Evolutionary conservation across 129 eudicot species (phyloP), one percentile per base, ranked within the genome.

Genomic region (Escallonia herrerae): DNA sequence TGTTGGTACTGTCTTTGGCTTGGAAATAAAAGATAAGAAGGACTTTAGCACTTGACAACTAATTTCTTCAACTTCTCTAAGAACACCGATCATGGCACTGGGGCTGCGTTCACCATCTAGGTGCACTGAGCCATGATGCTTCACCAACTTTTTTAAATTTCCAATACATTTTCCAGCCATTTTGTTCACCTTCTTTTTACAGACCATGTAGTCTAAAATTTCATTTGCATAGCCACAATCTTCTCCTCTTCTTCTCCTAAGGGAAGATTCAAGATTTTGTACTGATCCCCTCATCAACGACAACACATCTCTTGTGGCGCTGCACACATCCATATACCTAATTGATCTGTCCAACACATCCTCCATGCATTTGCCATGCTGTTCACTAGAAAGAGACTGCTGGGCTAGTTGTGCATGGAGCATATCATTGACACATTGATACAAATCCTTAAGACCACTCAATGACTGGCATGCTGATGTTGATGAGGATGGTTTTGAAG

Each of bases 321-420:
- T 40, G 33, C 83, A 78, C 7, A 62, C 7, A 49, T 72, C 78
- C 43, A 77, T 61, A 33, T 67, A 39, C 47, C 58, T 56, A 8
- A 77, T 38, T 12, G 77, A 72, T 47, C 65, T 50, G 1, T 69
- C 71, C 48, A 68, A 42, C 8, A 67, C 61, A 15, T 60, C 61
- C 66, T 77, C 74, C 7, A 33, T 40, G 13, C 62, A 38, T 48
- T 5, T 22, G 13, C 15, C 15, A 12, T 50, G 7, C 45, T 12
- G 50, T 8, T 55, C 54, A 5, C 41, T 5, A 12, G 39, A 48
- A 33, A 49, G 63, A 1, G 40, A 38, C n/a, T 60, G 67, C 57
- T 67, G 66, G n/a, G 40, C 8, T 3, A 7, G 14, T 46, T 71
- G 74, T 22, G 68, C 15, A 5, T 40, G 75, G 67, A 78, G 71